These are phyloP conservation scores for Ilyonectria destructans DNA, from an alignment of 2,329 filamentous ascomycete genomes.

Conservation along the genomic window DNA sequence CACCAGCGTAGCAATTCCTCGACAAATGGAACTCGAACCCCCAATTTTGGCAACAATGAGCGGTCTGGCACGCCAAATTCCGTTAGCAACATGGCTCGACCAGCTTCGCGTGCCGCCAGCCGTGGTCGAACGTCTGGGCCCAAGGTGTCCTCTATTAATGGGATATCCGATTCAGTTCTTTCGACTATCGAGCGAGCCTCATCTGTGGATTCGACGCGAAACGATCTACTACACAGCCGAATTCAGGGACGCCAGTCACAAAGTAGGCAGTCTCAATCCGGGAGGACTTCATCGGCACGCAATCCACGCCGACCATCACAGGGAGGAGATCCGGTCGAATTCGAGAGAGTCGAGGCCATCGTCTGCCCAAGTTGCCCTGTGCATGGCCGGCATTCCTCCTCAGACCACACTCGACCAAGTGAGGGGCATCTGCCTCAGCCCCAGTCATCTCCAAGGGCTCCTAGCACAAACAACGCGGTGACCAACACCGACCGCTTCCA, in stretches of 20 bases:
- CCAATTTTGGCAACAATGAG: background rate
- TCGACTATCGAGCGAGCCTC: conserved; percentile 18
- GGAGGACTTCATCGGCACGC: conserved; percentile 7
- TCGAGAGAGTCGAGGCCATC: conserved; percentile 33
- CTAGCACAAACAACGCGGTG: background rate
- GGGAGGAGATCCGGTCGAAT: conserved; percentile 7
- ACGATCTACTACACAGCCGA: conserved; percentile 33
- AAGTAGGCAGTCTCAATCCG: conserved; percentile 10
- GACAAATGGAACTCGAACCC: background rate
- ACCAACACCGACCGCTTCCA: background rate
- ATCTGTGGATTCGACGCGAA: conserved; percentile 35
- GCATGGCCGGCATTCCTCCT: conserved; percentile 29
- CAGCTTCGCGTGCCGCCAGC: conserved; percentile 30
- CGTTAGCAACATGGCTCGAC: background rate
- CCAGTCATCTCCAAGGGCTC: conserved; percentile 13
- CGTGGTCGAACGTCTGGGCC: conserved; percentile 35
- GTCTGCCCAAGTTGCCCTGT: conserved; percentile 33
- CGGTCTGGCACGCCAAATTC: conserved; percentile 13
- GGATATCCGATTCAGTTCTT: background rate
- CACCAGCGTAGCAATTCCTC: conserved; percentile 37
- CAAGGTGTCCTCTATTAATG: conserved; percentile 17
- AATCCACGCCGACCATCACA: conserved; percentile 13
- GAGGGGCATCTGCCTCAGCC: background rate
- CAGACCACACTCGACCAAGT: conserved; percentile 6
- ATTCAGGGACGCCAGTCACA: background rate